A percentile compares a stretch with the other conserved stretches of the same genome.
These are phyloP conservation scores for Pleurotus salmoneostramineus DNA, from an alignment of 768 basidiomycete genomes.

Conservation along the genomic window DNA sequence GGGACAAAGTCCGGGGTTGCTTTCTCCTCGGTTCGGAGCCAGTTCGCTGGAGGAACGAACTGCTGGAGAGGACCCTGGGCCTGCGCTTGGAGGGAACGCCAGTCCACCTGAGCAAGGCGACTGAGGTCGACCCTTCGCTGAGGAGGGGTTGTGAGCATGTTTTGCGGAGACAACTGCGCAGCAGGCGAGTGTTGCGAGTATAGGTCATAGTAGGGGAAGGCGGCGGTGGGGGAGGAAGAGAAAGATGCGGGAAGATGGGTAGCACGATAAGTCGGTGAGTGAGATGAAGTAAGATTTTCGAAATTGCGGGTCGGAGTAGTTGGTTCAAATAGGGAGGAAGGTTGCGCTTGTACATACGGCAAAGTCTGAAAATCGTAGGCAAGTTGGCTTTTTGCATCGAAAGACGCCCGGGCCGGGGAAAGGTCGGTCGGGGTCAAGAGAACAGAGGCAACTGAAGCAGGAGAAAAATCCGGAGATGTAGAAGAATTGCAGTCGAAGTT, in stretches of 20 bases:
- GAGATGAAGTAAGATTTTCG: slow-evolving; percentile 13
- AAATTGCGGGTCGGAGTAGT: slow-evolving; percentile 19
- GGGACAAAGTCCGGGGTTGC: slow-evolving; percentile 21
- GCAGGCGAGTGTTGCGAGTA: slow-evolving; percentile 42
- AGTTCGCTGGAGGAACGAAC: slow-evolving; percentile 27
- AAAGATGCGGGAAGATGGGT: slow-evolving; percentile 20
- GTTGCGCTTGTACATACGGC: slow-evolving; percentile 40
- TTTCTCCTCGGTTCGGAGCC: slow-evolving; percentile 39
- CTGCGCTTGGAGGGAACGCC: slow-evolving; percentile 29
- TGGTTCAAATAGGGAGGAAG: slow-evolving; percentile 37
- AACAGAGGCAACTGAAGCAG: slow-evolving; percentile 66
- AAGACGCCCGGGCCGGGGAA: slow-evolving; percentile 56
- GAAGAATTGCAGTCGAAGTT: slow-evolving; percentile 36
- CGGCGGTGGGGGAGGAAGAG: slow-evolving; percentile 20
- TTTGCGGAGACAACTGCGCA: slow-evolving; percentile 24
- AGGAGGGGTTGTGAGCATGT: slow-evolving; percentile 26
- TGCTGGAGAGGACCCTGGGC: slow-evolving; percentile 9
- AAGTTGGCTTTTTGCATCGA: slow-evolving; percentile 52
- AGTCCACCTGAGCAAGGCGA: slow-evolving; percentile 28
- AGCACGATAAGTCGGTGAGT: slow-evolving; percentile 16
- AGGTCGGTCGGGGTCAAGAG: slow-evolving; percentile 73
- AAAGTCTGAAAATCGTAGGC: slow-evolving; percentile 42
- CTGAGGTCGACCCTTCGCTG: slow-evolving; percentile 24
- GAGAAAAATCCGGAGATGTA: slow-evolving; percentile 67
- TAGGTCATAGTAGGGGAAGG: slow-evolving; percentile 48